Evolutionary conservation across 2,329 filamentous ascomycete species (phyloP).

Genomic region (Didymellaceae sp.): DNA sequence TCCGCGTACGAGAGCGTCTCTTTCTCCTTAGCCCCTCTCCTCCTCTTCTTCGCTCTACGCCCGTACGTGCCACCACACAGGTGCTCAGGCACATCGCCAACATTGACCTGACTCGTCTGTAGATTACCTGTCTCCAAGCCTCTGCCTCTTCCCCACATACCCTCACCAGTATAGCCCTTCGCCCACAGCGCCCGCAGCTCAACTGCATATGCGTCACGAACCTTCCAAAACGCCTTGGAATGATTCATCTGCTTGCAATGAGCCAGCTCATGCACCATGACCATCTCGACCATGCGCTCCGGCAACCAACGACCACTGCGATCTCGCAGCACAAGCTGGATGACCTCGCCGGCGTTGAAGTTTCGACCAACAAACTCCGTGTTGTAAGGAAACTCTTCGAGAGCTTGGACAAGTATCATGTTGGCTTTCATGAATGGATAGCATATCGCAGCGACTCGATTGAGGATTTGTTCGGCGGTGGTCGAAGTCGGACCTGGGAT

Average conservation of each 20-base stretch:
- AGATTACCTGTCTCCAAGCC: slow-evolving; percentile 58
- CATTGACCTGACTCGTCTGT: slow-evolving; percentile 32
- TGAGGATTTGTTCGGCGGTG: slow-evolving; percentile 45
- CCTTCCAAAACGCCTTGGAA: slow-evolving; percentile 78
- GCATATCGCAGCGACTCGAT: slow-evolving; percentile 69
- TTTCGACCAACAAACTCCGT: slow-evolving; percentile 85
- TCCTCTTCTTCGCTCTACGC: slow-evolving; percentile 61
- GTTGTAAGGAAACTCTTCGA: slow-evolving; percentile 85
- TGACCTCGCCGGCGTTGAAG: slow-evolving; percentile 87
- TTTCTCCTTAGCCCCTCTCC: slow-evolving; percentile 49
- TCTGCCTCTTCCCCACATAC: slow-evolving; percentile 79
- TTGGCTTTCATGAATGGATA: slow-evolving; percentile 63
- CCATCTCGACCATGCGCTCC: slow-evolving; percentile 86
- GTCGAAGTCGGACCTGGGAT: slow-evolving; percentile 62
- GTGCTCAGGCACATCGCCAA: slow-evolving; percentile 58
- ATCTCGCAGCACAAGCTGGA: slow-evolving; percentile 81
- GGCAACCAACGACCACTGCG: slow-evolving; percentile 73
- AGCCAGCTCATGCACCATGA: slow-evolving; percentile 92
- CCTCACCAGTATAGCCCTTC: slow-evolving; percentile 77
- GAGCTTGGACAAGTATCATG: slow-evolving; percentile 55
- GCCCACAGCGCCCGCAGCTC: slow-evolving; percentile 75
- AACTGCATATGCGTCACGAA: slow-evolving; percentile 74
- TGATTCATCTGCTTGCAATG: slow-evolving; percentile 95
- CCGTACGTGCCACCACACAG: slow-evolving; percentile 82
- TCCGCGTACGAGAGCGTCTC: slow-evolving; percentile 70